Percentiles rank a stretch among this genome's conserved stretches.
Conservation (phyloP, 768 basidiomycete genomes). For the Udeniomyces megalosporus region DNA sequence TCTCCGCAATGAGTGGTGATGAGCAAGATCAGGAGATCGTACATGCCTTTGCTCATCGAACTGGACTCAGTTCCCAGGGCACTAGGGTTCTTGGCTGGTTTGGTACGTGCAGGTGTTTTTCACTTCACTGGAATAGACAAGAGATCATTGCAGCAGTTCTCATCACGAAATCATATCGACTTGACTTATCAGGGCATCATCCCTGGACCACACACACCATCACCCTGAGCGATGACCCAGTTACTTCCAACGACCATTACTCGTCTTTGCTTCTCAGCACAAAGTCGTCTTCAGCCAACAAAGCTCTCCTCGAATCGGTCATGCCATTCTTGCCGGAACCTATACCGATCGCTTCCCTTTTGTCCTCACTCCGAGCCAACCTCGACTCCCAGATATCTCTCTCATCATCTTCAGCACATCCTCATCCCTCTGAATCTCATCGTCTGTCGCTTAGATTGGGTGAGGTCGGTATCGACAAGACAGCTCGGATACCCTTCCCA, state of each 20-base stretch:
- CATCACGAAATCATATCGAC: too few relatives aligned
- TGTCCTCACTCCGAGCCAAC: constrained; percentile 24
- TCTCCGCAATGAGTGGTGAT: too few relatives aligned
- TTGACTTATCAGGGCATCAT: constrained; percentile 50
- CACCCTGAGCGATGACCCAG: constrained; percentile 34
- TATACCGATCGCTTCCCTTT: constrained; percentile 41
- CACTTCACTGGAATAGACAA: neutral
- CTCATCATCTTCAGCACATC: constrained; percentile 25
- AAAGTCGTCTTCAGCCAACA: neutral
- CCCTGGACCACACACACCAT: constrained; percentile 86
- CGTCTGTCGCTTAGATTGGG: constrained; percentile 57
- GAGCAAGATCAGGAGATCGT: too few relatives aligned
- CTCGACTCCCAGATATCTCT: too few relatives aligned
- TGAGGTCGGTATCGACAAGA: constrained; percentile 70
- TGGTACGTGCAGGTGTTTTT: too few relatives aligned
- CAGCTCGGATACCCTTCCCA: neutral
- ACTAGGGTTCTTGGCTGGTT: too few relatives aligned
- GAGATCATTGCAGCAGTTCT: too few relatives aligned
- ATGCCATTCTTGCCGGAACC: constrained; percentile 60
- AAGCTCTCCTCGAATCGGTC: constrained; percentile 38
- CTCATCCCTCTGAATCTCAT: constrained; percentile 34
- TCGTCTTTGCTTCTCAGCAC: constrained; percentile 44
- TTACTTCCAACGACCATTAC: constrained; percentile 59
- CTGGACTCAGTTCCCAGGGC: too few relatives aligned
- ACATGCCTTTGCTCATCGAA: too few relatives aligned